Base-by-base conservation (phyloP, 176 grass and related monocot genomes). In the Ananas comosus region DNA sequence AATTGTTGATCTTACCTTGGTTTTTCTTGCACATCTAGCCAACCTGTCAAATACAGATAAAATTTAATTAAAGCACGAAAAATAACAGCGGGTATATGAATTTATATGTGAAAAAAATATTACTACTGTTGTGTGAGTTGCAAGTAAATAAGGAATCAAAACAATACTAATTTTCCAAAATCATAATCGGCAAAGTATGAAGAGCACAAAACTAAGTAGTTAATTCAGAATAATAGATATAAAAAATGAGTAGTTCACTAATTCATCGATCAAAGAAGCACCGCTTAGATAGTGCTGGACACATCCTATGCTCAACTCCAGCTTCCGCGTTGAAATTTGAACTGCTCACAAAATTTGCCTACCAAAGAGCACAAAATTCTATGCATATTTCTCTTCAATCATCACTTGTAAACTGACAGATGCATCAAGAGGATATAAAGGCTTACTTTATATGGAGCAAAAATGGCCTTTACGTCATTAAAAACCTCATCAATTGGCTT, bases 391-490 rank as follows among this genome's bases (percentile, higher is more conserved):
- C 11, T 29, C 5, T 12, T 19, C 29, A 1, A 24, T 4, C 7
- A 68, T 67, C 16, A 50, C 23, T 67, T 63, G 6, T 50, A 72
- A 27, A 74, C 1, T 71, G 48, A 23, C 57, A 64, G n/a, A 66
- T 12, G 7, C 22, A 11, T 18, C 19, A 29, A 19, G 4, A 29
- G 21, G 53, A 23, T 24, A 68, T n/a, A 54, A 49, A 53, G 33
- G 3, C 2, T 64, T 48, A 91, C 83, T 74, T 86, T 72, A 2
- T 78, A 48, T 50, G 65, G 50, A 16, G 51, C 19, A 19, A 91
- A 91, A 72, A 81, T 70, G 22, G 65, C 54, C 71, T 86, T 86
- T 51, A 91, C 83, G 16, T 86, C 80, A 78, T 83, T 67, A 11
- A 83, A 91, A 52, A 91, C 80, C 12, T 51, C 78, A 49, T 86